phyloP scores from a whole-genome alignment of 306 rosid genomes.

The Herpetospermum pedunculosum region DNA sequence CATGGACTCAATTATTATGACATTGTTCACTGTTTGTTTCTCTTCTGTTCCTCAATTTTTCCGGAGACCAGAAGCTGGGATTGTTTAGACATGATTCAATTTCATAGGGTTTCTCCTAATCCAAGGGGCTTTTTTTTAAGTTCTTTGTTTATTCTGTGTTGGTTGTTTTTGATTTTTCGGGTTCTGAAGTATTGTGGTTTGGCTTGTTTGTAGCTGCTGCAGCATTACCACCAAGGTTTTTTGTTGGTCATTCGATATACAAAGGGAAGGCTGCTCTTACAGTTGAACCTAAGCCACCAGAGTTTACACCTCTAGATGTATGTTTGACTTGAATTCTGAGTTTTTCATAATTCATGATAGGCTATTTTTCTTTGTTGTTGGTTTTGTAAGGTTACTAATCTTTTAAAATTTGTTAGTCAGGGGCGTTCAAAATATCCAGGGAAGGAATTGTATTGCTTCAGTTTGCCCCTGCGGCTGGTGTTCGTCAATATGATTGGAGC shows the following conservation, averaged over 20 bases:
- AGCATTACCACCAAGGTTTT: slow-evolving; percentile 56
- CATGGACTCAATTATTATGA: not conserved
- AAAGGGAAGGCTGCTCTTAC: slow-evolving; percentile 95
- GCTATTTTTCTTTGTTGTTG: slow-evolving; percentile 3
- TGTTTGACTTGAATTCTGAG: slow-evolving; percentile 14
- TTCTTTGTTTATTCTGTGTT: not conserved
- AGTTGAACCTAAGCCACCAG: slow-evolving; percentile 72
- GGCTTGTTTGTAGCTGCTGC: slow-evolving; percentile 29
- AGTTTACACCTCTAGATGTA: slow-evolving; percentile 63
- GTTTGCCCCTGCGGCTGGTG: slow-evolving; percentile 75
- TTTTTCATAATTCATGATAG: not conserved
- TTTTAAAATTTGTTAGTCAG: slow-evolving; percentile 39
- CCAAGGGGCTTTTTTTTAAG: not conserved
- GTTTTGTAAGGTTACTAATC: slow-evolving; percentile 16
- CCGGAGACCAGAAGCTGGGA: not conserved
- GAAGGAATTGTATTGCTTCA: slow-evolving; percentile 86
- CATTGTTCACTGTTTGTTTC: not conserved
- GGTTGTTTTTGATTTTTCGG: slow-evolving; percentile 5
- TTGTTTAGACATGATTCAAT: not conserved
- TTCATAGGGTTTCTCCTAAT: not conserved
- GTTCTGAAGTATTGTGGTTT: slow-evolving; percentile 20
- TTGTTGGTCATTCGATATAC: slow-evolving; percentile 84
- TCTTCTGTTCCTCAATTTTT: not conserved
- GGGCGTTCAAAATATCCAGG: slow-evolving; percentile 74
- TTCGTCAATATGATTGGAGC: slow-evolving; percentile 75